Evolutionary conservation across 1,284 basidiomycete species (phyloP), one percentile per base, ranked within the genome.

Genomic region (Mycena sp.): DNA sequence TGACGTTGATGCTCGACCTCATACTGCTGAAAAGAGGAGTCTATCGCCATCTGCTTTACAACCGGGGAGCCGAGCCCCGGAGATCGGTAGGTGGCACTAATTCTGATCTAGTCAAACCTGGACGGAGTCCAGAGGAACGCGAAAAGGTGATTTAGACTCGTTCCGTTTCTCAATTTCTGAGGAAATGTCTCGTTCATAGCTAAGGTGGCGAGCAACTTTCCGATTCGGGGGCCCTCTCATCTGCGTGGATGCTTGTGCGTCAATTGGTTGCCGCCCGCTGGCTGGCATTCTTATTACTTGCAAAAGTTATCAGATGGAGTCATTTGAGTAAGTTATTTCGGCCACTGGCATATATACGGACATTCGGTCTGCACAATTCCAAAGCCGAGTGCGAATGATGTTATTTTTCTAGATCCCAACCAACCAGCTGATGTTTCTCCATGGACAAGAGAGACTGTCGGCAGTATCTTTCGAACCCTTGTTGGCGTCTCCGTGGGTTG

Each of bases 41-140:
- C 1, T 97, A 93, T 73, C 83, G 93, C 14, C 95, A 98, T 78
- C 78, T 98, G 25, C 79, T 98, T n/a, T 97, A 93, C 74, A 98
- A 98, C 71, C 83, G 93, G 44, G 92, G 88, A 5, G 79, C 88
- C 1, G 82, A 84, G 44, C 91, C 92, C 1, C 78, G 87, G 64
- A 82, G 76, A 63, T 76, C 73, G 62, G 73, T 63, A 19, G 74
- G 65, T 12, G 65, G 35, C 21, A 46, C 68, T 35, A 65, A 44
- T 41, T 51, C 11, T 25, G 71, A 63, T 54, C 52, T 45, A 21
- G 57, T 45, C 26, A 51, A 44, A 40, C 35, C 46, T 35, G 60
- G 64, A 55, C 65, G 69, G 38, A 38, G 35, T 25, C 25, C 23
- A 14, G 55, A 64, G 17, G 60, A 64, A 37, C 65, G 38, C 51